These are phyloP conservation scores for Byssoonygena ceratinophila DNA, from an alignment of 2,329 filamentous ascomycete genomes.

Conservation along the genomic window DNA sequence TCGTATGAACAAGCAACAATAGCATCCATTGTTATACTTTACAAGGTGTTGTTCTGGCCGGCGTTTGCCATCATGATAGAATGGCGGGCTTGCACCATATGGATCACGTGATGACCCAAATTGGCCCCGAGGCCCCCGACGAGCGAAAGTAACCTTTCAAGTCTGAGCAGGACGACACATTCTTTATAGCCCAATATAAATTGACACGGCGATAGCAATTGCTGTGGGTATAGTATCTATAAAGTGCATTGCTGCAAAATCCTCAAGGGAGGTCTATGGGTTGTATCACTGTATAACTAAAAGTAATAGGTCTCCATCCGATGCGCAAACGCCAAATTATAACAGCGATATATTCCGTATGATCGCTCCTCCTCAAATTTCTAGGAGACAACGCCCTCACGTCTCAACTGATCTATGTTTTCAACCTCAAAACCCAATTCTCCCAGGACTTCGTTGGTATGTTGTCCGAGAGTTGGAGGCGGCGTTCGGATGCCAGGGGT, in stretches of 20 bases:
- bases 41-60: neutral
- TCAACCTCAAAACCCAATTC: slow-evolving; percentile 49
- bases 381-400: slow-evolving; percentile 55
- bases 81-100: no score
- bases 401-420: slow-evolving; percentile 53
- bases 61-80: neutral
- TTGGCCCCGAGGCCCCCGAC: neutral
- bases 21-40: neutral
- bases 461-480: slow-evolving; percentile 77
- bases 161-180: no score
- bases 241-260: neutral
- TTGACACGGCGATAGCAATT: neutral
- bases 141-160: no score
- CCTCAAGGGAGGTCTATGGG: neutral
- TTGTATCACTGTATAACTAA: neutral
- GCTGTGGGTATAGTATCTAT: neutral
- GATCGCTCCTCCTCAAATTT: neutral
- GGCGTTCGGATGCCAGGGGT: slow-evolving; percentile 63
- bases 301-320: no score
- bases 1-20: neutral
- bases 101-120: neutral
- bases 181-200: neutral
- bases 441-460: slow-evolving; percentile 66
- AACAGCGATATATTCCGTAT: neutral
- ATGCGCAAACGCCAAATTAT: no score